These are phyloP conservation scores for Penicillium sp. DNA, from an alignment of 2,329 filamentous ascomycete genomes.

Conservation along the genomic window DNA sequence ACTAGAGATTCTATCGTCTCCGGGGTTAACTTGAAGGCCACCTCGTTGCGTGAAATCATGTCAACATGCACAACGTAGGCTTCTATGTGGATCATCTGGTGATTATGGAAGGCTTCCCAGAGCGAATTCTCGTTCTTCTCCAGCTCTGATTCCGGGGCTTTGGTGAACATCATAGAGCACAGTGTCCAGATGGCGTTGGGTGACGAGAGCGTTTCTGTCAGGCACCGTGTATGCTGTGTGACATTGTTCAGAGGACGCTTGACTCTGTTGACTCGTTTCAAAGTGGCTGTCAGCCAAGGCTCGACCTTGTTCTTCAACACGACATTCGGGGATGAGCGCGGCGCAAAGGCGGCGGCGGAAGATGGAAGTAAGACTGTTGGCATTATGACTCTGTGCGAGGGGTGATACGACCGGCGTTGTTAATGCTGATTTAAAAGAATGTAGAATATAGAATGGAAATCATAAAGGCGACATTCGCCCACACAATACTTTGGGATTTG, in stretches of 20 bases:
- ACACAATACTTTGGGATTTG: slow-evolving; percentile 29
- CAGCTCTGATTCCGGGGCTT: slow-evolving; percentile 80
- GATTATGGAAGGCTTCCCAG: slow-evolving; percentile 85
- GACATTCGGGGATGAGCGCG: slow-evolving; percentile 88
- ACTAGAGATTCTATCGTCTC: slow-evolving; percentile 92
- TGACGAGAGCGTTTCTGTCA: slow-evolving; percentile 90
- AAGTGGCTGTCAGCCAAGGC: slow-evolving; percentile 91
- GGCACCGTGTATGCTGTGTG: slow-evolving; percentile 88
- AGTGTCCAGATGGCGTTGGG: slow-evolving; percentile 91
- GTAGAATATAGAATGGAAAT: slow-evolving; percentile 26
- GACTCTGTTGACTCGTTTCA: slow-evolving; percentile 94
- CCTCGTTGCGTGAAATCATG: slow-evolving; percentile 96
- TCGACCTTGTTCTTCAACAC: slow-evolving; percentile 89
- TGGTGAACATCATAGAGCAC: slow-evolving; percentile 86
- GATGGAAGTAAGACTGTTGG: slow-evolving; percentile 89
- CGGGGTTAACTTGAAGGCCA: slow-evolving; percentile 93
- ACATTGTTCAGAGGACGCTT: slow-evolving; percentile 98
- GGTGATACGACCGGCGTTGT: slow-evolving; percentile 45
- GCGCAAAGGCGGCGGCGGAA: slow-evolving; percentile 93
- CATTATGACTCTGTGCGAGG: slow-evolving; percentile 62
- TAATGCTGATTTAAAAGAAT: slow-evolving; percentile 44
- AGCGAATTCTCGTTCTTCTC: slow-evolving; percentile 76
- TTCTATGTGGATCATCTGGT: slow-evolving; percentile 87
- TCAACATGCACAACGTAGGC: slow-evolving; percentile 98
- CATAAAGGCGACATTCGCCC: slow-evolving; percentile 42